These are phyloP conservation scores for Hemisphaericaspora nanyangensis DNA, from an alignment of 805 yeast species.

Conservation along the genomic window DNA sequence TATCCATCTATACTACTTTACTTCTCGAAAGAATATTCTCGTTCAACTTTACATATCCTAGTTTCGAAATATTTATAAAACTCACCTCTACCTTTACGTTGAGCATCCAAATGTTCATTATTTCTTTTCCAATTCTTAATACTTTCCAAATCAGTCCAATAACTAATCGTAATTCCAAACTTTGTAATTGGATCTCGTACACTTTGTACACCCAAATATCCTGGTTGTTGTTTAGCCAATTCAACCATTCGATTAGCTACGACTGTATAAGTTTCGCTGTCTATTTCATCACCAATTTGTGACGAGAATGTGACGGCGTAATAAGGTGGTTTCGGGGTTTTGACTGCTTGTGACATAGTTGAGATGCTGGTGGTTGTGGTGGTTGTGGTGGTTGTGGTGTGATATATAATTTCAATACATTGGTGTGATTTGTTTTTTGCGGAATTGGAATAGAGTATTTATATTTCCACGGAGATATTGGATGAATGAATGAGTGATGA, in stretches of 20 bases:
- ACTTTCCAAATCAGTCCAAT: constrained; percentile 11
- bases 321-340: constrained; percentile 12
- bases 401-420: no score
- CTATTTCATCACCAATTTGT: constrained; percentile 1
- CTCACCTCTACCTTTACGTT: constrained; percentile 9
- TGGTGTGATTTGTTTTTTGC: no score
- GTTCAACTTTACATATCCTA: constrained; percentile 13
- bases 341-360: neutral
- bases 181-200: constrained; percentile 9
- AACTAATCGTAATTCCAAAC: constrained; percentile 14
- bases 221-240: constrained; percentile 11
- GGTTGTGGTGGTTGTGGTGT: no score
- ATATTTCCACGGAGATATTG: no score
- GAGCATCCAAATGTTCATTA: constrained; percentile 14
- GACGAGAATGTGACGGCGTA: constrained; percentile 15
- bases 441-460: no score
- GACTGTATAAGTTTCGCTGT: constrained; percentile 6
- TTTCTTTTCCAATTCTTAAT: constrained; percentile 13
- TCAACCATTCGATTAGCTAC: constrained; percentile 9
- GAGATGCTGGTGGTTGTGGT: no score
- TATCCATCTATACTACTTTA: neutral
- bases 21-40: constrained; percentile 6
- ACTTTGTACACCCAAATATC: constrained; percentile 15
- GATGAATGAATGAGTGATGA: no score
- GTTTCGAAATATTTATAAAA: constrained; percentile 10